A percentile compares a stretch with the other conserved stretches of the same genome.
These are phyloP conservation scores for Mortierella claussenii DNA, from an alignment of 192 early-diverging fungal genomes.

Conservation along the genomic window DNA sequence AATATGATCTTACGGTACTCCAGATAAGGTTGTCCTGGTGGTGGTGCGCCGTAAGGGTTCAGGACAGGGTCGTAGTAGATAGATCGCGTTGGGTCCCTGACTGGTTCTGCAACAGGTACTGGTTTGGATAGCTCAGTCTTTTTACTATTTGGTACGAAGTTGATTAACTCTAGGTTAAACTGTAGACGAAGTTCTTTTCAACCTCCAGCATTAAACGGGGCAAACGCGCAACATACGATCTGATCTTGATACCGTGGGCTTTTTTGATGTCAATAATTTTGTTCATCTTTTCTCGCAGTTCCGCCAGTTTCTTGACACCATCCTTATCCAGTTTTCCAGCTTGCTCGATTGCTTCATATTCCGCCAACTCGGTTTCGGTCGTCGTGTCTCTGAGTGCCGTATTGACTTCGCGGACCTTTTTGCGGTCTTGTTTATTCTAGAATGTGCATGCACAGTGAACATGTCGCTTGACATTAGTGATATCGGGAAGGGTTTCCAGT, in stretches of 20 bases:
- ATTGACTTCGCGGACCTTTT: constrained; percentile 45
- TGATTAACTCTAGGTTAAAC: no score
- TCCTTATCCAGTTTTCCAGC: constrained; percentile 46
- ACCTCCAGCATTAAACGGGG: no score
- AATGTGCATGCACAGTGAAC: no score
- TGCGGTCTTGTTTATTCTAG: constrained; percentile 53
- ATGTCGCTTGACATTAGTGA: neutral
- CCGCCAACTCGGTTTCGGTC: constrained; percentile 30
- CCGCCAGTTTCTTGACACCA: constrained; percentile 30
- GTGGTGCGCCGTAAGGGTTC: constrained; percentile 51
- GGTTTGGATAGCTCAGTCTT: constrained; percentile 27
- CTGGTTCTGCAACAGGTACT: constrained; percentile 26
- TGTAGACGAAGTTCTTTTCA: neutral
- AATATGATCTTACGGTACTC: constrained; percentile 38
- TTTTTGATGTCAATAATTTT: constrained; percentile 48
- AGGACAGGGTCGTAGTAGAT: constrained; percentile 50
- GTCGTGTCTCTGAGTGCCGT: constrained; percentile 39
- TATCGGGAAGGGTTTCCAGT: neutral
- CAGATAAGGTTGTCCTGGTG: constrained; percentile 45
- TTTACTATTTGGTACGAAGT: constrained; percentile 24
- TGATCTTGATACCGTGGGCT: constrained; percentile 51
- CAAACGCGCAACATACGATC: constrained; percentile 12
- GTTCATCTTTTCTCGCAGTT: constrained; percentile 31
- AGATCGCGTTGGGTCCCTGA: constrained; percentile 41
- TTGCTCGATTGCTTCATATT: constrained; percentile 42